Evolutionary conservation across 768 basidiomycete genomes (phyloP).

Genomic region (Filobasidium floriforme): DNA sequence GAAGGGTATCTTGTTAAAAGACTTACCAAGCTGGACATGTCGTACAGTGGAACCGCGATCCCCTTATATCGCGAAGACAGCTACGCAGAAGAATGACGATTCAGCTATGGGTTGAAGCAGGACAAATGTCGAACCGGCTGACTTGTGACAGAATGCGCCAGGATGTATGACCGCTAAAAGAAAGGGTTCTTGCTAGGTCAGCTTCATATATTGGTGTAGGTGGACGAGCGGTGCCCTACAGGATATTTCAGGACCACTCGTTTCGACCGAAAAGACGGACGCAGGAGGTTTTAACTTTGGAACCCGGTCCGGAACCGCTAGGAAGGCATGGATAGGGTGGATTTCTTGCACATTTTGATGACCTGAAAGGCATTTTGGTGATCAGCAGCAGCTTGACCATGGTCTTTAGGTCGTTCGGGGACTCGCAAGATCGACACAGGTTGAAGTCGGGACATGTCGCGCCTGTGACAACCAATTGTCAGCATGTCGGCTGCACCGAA

Average conservation of each 20-base stretch:
- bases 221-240: neutral
- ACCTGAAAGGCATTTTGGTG: conserved; percentile 51
- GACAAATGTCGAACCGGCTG: conserved; percentile 42
- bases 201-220: too few relatives aligned
- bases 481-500: neutral
- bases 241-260: neutral
- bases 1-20: too few relatives aligned
- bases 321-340: conserved; percentile 80
- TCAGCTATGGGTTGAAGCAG: neutral
- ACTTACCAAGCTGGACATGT: conserved; percentile 59
- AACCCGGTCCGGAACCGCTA: conserved; percentile 62
- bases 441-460: conserved; percentile 69
- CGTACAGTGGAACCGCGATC: conserved; percentile 86
- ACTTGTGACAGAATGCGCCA: conserved; percentile 82
- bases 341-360: conserved; percentile 68
- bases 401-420: neutral
- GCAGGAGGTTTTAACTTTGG: neutral
- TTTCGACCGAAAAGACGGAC: neutral
- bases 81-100: conserved; percentile 47
- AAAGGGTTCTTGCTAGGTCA: neutral
- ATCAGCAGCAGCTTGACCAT: too few relatives aligned
- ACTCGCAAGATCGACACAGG: conserved; percentile 67
- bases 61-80: conserved; percentile 80
- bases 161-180: conserved; percentile 64
- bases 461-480: conserved; percentile 26